Evolutionary conservation across 176 grass and related monocot species (phyloP).

Genomic region (Cocos nucifera): DNA sequence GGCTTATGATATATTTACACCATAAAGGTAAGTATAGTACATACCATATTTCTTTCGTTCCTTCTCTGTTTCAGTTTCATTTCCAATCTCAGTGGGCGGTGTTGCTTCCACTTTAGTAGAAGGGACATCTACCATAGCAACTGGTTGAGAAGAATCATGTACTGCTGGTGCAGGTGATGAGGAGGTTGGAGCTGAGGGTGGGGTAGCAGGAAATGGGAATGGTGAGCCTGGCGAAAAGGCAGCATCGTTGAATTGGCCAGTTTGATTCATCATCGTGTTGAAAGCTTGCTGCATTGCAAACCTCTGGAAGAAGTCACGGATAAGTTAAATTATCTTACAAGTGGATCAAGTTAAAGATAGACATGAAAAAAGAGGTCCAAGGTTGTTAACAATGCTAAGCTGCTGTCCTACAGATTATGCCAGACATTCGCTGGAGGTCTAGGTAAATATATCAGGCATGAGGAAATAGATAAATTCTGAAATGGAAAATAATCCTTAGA

Average conservation of each 20-base stretch:
- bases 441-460: no score
- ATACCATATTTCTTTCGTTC: slow-evolving; percentile 76
- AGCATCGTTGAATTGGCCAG: slow-evolving; percentile 32
- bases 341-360: neutral
- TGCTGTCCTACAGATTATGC: no score
- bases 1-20: neutral
- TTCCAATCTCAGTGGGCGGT: slow-evolving; percentile 27
- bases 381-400: no score
- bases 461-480: no score
- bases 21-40: neutral
- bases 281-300: slow-evolving; percentile 85
- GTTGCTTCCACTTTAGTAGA: slow-evolving; percentile 48
- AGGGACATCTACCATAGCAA: slow-evolving; percentile 58
- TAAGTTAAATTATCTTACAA: no score
- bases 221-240: slow-evolving; percentile 46
- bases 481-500: no score
- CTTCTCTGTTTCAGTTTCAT: slow-evolving; percentile 37
- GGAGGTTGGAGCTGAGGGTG: slow-evolving; percentile 32
- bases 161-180: slow-evolving; percentile 24
- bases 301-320: slow-evolving; percentile 27
- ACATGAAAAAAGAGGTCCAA: neutral
- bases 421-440: no score
- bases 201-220: slow-evolving; percentile 72
- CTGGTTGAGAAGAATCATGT: slow-evolving; percentile 31
- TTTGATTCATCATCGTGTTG: slow-evolving; percentile 88